Evolutionary conservation across 371 early-diverging fungal genomes (phyloP).

Genomic region (Apophysomyces sp.): DNA sequence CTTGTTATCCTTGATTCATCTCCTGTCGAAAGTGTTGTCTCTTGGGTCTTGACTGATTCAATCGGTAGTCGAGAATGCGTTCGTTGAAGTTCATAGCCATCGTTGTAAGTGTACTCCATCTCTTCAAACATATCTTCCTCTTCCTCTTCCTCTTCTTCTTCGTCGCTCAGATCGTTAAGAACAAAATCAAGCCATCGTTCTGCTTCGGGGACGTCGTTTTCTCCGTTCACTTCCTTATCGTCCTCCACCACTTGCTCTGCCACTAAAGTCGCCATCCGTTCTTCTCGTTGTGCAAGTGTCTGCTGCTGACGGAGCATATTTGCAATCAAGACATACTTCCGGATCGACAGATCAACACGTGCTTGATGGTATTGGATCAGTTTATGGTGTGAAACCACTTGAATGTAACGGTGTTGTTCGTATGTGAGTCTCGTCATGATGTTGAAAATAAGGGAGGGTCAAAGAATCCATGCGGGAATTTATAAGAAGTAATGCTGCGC

Average conservation of each 20-base stretch:
- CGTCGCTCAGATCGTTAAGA: neutral
- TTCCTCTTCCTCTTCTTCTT: neutral
- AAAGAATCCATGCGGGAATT: neutral
- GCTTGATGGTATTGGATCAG: neutral
- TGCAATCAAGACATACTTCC: constrained; percentile 9
- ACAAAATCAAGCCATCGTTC: constrained; percentile 2
- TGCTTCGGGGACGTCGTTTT: neutral
- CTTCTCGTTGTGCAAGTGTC: constrained; percentile 2
- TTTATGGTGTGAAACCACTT: neutral
- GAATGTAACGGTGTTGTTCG: neutral
- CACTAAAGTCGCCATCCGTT: neutral
- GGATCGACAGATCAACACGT: neutral
- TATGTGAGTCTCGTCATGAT: neutral
- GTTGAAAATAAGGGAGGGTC: neutral
- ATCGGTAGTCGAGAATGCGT: neutral
- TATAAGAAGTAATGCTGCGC: neutral
- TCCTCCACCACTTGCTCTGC: constrained; percentile 24
- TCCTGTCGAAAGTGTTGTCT: neutral
- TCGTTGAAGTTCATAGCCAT: neutral
- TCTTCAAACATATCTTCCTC: neutral
- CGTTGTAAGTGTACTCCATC: neutral
- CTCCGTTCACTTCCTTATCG: constrained; percentile 22
- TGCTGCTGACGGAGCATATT: constrained; percentile 7
- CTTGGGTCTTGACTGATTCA: neutral
- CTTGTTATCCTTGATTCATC: neutral